phyloP scores from a whole-genome alignment of 345 rosid genomes.

The Raphanus sativus region DNA sequence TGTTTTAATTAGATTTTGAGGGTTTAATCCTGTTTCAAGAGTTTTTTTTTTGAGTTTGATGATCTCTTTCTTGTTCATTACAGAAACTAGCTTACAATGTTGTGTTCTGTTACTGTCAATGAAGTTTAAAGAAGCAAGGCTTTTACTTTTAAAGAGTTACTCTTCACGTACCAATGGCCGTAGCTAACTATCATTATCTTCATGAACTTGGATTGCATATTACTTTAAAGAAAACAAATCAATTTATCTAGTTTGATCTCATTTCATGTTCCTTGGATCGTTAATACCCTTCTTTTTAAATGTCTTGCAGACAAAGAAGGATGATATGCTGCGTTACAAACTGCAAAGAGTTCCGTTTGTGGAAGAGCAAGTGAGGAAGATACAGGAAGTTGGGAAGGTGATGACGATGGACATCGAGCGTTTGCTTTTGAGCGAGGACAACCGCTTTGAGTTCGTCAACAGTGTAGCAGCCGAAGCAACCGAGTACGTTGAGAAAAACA shows the following conservation, averaged over 20 bases:
- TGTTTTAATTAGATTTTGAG: neutral
- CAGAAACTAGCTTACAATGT: too few species aligned
- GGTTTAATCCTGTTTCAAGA: too few species aligned
- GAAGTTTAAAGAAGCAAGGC: neutral
- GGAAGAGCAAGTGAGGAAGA: conserved; percentile 82
- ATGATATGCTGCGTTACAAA: conserved; percentile 60
- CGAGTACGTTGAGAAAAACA: conserved; percentile 65
- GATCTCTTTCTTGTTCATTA: too few species aligned
- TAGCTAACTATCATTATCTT: neutral
- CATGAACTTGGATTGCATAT: neutral
- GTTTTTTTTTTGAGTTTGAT: too few species aligned
- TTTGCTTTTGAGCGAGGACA: conserved; percentile 70
- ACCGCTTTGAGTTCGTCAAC: conserved; percentile 70
- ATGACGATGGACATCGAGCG: conserved; percentile 71
- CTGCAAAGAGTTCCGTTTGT: conserved; percentile 74
- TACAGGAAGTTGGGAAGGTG: conserved; percentile 61
- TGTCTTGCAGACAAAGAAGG: conserved; percentile 62
- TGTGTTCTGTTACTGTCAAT: neutral
- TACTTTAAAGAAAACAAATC: too few species aligned
- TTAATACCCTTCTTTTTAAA: neutral
- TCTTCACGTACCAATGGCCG: neutral
- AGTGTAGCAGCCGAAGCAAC: conserved; percentile 87
- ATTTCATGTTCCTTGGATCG: neutral
- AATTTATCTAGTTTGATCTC: neutral
- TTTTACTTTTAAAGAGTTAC: neutral